Conservation (phyloP, 371 early-diverging fungal genomes). For the Rhizopus arrhizus region DNA sequence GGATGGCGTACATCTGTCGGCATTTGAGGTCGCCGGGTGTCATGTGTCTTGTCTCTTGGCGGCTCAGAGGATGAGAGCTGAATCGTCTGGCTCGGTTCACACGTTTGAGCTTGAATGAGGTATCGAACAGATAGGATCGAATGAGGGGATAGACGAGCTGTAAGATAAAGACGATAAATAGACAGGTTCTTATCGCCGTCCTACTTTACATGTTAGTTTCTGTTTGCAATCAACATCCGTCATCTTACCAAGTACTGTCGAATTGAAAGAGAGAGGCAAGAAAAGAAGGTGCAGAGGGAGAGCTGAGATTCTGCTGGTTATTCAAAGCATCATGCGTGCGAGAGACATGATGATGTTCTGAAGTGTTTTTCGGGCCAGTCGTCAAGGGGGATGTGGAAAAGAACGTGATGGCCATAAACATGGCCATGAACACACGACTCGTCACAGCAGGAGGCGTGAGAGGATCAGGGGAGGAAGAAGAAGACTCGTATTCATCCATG, state of each 20-base stretch:
- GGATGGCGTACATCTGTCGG: conserved; percentile 30
- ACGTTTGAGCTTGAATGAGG: conserved; percentile 34
- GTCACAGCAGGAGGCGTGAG: conserved; percentile 35
- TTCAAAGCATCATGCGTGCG: conserved; percentile 24
- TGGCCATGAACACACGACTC: conserved; percentile 49
- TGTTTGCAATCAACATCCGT: not conserved
- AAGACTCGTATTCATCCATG: conserved; percentile 36
- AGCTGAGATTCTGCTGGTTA: not conserved
- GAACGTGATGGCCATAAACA: conserved; percentile 46
- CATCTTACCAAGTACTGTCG: conserved; percentile 34
- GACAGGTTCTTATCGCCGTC: conserved; percentile 29
- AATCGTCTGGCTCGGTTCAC: conserved; percentile 26
- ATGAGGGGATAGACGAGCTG: conserved; percentile 39
- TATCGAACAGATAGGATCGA: conserved; percentile 23
- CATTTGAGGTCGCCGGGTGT: conserved; percentile 39
- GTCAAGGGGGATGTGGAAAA: conserved; percentile 54
- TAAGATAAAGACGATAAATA: conserved; percentile 35
- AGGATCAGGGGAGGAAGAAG: conserved; percentile 32
- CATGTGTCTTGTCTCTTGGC: conserved; percentile 6
- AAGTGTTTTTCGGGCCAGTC: conserved; percentile 32
- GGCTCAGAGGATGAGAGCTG: not conserved
- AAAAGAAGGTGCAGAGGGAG: conserved; percentile 1
- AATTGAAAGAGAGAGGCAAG: conserved; percentile 21
- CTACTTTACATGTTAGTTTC: conserved; percentile 8
- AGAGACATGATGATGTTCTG: conserved; percentile 43